Percentiles rank a stretch among this genome's conserved stretches.
phyloP scores from a whole-genome alignment of 176 grass and related monocot genomes.

The Ampelocalamus luodianensis region DNA sequence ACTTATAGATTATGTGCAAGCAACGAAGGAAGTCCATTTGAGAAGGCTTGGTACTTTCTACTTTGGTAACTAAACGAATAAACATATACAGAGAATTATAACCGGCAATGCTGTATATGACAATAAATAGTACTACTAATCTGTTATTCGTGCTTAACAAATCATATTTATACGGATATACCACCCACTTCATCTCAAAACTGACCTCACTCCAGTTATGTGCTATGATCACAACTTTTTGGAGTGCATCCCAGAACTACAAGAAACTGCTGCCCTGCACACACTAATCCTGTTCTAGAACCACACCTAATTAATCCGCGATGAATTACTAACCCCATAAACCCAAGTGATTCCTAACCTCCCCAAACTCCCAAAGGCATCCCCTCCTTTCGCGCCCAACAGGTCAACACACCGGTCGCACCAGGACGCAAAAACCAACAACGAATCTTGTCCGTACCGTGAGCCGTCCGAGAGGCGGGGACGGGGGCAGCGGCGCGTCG shows the following conservation, averaged over 20 bases:
- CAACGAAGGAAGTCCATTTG: constrained; percentile 9
- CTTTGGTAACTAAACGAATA: background rate
- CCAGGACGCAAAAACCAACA: background rate
- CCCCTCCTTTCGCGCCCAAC: background rate
- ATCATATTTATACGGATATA: background rate
- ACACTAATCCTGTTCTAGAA: constrained; percentile 4
- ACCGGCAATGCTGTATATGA: background rate
- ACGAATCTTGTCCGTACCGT: constrained; percentile 37
- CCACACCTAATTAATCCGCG: background rate
- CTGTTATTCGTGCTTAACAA: background rate
- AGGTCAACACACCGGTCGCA: background rate
- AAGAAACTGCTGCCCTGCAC: background rate
- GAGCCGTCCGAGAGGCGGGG: constrained; percentile 45
- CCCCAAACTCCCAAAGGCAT: background rate
- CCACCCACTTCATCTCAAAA: constrained; percentile 24
- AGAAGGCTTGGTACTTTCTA: constrained; percentile 4
- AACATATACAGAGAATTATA: background rate
- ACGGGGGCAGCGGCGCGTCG: constrained; percentile 2
- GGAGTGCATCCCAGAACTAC: background rate
- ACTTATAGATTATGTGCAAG: background rate
- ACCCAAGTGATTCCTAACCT: background rate
- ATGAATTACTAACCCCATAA: background rate
- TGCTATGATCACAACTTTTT: background rate
- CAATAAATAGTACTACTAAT: background rate
- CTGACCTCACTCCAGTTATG: background rate